Evolutionary conservation across 345 rosid genomes (phyloP), one percentile per base, ranked within the genome.

Genomic region (Populus nigra): DNA sequence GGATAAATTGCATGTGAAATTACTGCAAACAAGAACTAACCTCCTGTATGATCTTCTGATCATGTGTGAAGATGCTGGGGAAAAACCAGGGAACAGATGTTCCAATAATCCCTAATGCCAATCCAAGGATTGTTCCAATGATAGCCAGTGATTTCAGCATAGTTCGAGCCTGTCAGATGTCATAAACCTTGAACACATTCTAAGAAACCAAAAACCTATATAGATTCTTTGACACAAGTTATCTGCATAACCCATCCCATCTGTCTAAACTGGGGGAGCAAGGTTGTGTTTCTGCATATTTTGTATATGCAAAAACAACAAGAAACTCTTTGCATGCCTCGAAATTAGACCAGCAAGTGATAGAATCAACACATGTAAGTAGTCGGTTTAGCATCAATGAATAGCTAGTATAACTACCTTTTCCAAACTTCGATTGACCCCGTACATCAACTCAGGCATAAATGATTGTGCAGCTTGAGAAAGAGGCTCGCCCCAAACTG

Each of bases 381-480:
- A 45, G 15, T 17, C 25, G n/a, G n/a, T 31, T 63, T 12, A 29
- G 69, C 36, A 31, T 66, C 47, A 35, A 67, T 22, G 45, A 18
- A 16, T 63, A 63, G 38, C 1, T 49, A 22, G 63, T 18, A 68
- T 2, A 63, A 73, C 82, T 59, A 90, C 99, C 89, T 91, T 95
- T 62, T 73, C 80, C 77, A 90, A 84, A 84, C 80, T 90, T 73
- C 89, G 87, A 39, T 86, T 87, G 78, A 68, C 84, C 76, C 99
- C 98, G 65, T 86, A 85, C 78, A 94, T 82, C 77, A 91, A 83
- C 91, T 88, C 98, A 4, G 98, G 98, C 95, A 93, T 88, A 74
- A 94, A 94, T 76, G 98, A 93, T 79, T 93, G 97, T 68, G 98
- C 97, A 47, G 98, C 89, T 82, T 94, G 98, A 81, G 94, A 93